These are phyloP conservation scores for Tetrapisispora pingtungensis DNA, from an alignment of 805 yeast genomes.

Conservation along the genomic window DNA sequence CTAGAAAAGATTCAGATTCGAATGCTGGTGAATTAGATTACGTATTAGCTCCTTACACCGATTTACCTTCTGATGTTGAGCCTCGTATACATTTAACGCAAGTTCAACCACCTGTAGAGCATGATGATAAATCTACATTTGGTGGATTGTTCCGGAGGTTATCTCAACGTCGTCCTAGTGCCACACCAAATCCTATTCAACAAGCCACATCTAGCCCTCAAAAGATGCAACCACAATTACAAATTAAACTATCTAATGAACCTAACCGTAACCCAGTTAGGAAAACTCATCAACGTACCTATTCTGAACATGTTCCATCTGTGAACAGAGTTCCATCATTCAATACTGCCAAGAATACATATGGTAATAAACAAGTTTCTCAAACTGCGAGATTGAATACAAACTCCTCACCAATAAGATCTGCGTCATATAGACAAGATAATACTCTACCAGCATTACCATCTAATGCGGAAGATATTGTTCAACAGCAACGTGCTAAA, in stretches of 20 bases:
- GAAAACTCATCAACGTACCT: constrained; percentile 31
- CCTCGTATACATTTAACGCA: constrained; percentile 33
- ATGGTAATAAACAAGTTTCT: background rate
- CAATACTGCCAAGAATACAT: constrained; percentile 1
- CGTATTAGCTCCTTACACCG: constrained; percentile 24
- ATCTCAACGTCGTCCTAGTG: constrained; percentile 24
- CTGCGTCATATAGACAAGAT: constrained; percentile 21
- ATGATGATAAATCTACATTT: constrained; percentile 20
- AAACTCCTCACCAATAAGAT: constrained; percentile 15
- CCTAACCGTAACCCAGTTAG: constrained; percentile 4
- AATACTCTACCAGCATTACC: constrained; percentile 28
- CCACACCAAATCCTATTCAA: constrained; percentile 2
- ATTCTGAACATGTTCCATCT: constrained; percentile 30
- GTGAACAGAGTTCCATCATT: constrained; percentile 28
- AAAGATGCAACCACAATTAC: constrained; percentile 8
- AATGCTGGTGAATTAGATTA: constrained; percentile 16
- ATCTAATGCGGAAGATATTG: constrained; percentile 25
- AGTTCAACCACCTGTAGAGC: constrained; percentile 13
- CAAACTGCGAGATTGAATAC: background rate
- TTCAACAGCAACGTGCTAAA: constrained; percentile 25
- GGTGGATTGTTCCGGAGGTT: constrained; percentile 29
- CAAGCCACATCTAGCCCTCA: constrained; percentile 5
- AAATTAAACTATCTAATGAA: constrained; percentile 6
- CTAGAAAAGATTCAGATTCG: constrained; percentile 21
- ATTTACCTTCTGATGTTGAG: constrained; percentile 25